These are phyloP conservation scores for Amanita exitialis DNA, from an alignment of 768 basidiomycete species.

Conservation along the genomic window DNA sequence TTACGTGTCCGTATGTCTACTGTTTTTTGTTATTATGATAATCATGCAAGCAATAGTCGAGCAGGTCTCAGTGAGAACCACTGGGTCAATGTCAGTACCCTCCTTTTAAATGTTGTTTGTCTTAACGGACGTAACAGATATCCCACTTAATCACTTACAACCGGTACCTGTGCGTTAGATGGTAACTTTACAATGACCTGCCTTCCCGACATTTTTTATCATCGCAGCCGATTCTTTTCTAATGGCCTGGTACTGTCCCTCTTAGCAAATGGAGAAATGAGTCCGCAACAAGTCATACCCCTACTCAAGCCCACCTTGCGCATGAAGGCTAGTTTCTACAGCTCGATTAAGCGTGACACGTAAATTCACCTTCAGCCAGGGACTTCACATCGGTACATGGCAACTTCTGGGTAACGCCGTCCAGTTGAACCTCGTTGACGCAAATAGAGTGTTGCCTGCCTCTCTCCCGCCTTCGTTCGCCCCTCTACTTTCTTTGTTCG, in stretches of 20 bases:
- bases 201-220: neutral
- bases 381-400: slow-evolving; percentile 67
- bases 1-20: slow-evolving; percentile 48
- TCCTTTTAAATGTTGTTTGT: slow-evolving; percentile 4
- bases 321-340: slow-evolving; percentile 47
- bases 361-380: slow-evolving; percentile 28
- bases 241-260: slow-evolving; percentile 82
- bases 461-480: neutral
- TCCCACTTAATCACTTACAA: slow-evolving; percentile 88
- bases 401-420: slow-evolving; percentile 51
- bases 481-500: neutral
- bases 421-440: slow-evolving; percentile 56
- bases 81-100: slow-evolving; percentile 69
- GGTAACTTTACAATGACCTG: neutral
- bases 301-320: slow-evolving; percentile 66
- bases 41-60: slow-evolving; percentile 32
- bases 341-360: neutral
- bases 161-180: slow-evolving; percentile 65
- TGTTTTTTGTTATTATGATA: slow-evolving; percentile 4
- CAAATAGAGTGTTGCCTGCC: slow-evolving; percentile 26
- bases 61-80: slow-evolving; percentile 72
- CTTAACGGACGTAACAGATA: slow-evolving; percentile 31
- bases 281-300: slow-evolving; percentile 65
- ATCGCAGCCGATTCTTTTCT: slow-evolving; percentile 70
- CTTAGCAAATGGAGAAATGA: slow-evolving; percentile 68